A percentile compares a stretch with the other conserved stretches of the same genome.
Conservation (phyloP, 331 rosid species). For the Dryas integrifolia region DNA sequence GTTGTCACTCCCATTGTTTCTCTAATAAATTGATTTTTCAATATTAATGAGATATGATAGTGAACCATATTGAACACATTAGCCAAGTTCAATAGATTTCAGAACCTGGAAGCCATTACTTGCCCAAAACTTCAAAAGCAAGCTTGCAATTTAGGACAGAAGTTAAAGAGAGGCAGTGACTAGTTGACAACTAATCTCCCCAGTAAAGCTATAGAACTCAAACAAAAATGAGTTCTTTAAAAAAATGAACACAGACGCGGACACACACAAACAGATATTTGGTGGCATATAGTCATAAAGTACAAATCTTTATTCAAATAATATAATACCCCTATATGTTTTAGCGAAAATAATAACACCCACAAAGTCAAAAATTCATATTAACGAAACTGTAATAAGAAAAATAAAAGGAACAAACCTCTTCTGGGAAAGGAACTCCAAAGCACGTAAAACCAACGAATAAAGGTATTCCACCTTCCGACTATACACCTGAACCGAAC, state of each 20-base stretch:
- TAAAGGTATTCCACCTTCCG: conserved; percentile 87
- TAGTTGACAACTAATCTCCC: background rate
- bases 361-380: background rate
- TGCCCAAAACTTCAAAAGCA: background rate
- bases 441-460: conserved; percentile 76
- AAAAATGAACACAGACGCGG: too few species aligned
- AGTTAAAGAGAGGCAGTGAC: background rate
- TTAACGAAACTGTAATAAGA: background rate
- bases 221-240: background rate
- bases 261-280: background rate
- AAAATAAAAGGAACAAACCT: conserved; percentile 51
- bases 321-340: background rate
- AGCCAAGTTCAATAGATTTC: background rate
- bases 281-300: conserved; percentile 1
- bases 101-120: background rate
- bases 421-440: conserved; percentile 84
- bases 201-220: background rate
- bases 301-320: conserved; percentile 9
- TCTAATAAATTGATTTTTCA: background rate
- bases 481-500: conserved; percentile 91
- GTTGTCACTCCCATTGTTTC: background rate
- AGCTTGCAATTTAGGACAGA: background rate
- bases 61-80: background rate
- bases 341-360: background rate
- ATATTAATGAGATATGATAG: background rate